A percentile compares a stretch with the other conserved stretches of the same genome.
phyloP scores from a whole-genome alignment of 352 stramenopile genomes.

The Globisporangium barbulae region DNA sequence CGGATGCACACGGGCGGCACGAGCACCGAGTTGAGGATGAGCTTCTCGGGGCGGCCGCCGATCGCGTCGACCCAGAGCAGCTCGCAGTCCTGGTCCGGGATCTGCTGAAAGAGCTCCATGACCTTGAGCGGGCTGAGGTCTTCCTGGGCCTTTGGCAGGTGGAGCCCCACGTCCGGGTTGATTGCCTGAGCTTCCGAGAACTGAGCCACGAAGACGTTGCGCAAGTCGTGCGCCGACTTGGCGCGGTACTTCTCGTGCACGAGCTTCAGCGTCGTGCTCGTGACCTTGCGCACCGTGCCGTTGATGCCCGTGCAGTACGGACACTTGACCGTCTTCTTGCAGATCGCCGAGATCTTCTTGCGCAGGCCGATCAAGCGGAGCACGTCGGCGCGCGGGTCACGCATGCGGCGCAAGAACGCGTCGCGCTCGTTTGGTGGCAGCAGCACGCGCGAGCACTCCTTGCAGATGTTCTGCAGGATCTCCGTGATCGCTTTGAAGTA shows the following conservation, averaged over 20 bases:
- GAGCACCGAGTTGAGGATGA: conserved; percentile 96
- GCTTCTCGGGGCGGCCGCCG: conserved; percentile 95
- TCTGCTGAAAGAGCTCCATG: conserved; percentile 93
- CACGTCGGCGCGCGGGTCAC: conserved; percentile 74
- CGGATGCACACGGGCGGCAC: conserved; percentile 99
- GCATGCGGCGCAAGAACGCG: conserved; percentile 86
- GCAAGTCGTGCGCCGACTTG: conserved; percentile 79
- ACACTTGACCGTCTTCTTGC: conserved; percentile 96
- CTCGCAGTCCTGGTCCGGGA: conserved; percentile 97
- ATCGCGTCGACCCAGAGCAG: conserved; percentile 96
- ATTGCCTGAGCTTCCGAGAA: conserved; percentile 71
- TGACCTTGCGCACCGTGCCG: conserved; percentile 98
- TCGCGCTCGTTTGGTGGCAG: conserved; percentile 89
- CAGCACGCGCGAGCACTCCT: conserved; percentile 94
- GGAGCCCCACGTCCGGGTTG: conserved; percentile 82
- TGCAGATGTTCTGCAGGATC: conserved; percentile 98
- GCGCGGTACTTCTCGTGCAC: conserved; percentile 97
- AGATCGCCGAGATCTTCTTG: conserved; percentile 96
- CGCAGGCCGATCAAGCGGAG: conserved; percentile 72
- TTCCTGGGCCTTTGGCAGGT: conserved; percentile 89
- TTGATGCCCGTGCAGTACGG: conserved; percentile 95
- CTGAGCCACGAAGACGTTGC: conserved; percentile 83
- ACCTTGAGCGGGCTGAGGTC: conserved; percentile 91
- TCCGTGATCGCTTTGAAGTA: conserved; percentile 99
- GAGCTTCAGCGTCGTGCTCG: conserved; percentile 96